These are phyloP conservation scores for Trametes hirsuta DNA, from an alignment of 1,284 basidiomycete species.

Conservation along the genomic window DNA sequence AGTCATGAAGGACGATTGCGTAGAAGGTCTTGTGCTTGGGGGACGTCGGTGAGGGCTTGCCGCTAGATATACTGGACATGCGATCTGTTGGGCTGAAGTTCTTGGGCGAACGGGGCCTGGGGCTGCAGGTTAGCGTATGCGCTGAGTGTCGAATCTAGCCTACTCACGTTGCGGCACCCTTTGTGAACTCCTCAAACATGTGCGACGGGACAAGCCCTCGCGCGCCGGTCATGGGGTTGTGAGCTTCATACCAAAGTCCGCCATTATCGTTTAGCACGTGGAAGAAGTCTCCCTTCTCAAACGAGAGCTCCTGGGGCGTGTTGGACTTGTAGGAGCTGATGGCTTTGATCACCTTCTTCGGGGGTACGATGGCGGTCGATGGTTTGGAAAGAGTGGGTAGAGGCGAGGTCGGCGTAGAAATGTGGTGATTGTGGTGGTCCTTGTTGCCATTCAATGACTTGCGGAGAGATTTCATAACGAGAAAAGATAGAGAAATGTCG, in stretches of 20 bases:
- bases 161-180: conserved; percentile 66
- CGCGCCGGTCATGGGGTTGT: conserved; percentile 91
- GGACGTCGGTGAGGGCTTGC: conserved; percentile 23
- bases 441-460: conserved; percentile 79
- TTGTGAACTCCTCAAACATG: conserved; percentile 88
- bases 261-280: conserved; percentile 78
- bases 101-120: conserved; percentile 26
- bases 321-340: conserved; percentile 70
- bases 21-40: conserved; percentile 75
- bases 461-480: conserved; percentile 81
- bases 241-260: conserved; percentile 80
- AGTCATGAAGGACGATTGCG: conserved; percentile 95
- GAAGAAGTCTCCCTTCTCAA: conserved; percentile 96
- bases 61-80: conserved; percentile 32
- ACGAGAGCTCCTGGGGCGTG: conserved; percentile 87
- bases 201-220: conserved; percentile 88
- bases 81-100: conserved; percentile 17
- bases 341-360: conserved; percentile 96
- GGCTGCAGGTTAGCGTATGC: not conserved
- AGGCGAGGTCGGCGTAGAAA: conserved; percentile 64
- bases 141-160: not conserved
- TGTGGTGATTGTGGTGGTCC: conserved; percentile 60
- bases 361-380: conserved; percentile 73
- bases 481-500: conserved; percentile 34
- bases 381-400: conserved; percentile 70